Conservation (phyloP, 148 eudicot species). For the Cornus florida region DNA sequence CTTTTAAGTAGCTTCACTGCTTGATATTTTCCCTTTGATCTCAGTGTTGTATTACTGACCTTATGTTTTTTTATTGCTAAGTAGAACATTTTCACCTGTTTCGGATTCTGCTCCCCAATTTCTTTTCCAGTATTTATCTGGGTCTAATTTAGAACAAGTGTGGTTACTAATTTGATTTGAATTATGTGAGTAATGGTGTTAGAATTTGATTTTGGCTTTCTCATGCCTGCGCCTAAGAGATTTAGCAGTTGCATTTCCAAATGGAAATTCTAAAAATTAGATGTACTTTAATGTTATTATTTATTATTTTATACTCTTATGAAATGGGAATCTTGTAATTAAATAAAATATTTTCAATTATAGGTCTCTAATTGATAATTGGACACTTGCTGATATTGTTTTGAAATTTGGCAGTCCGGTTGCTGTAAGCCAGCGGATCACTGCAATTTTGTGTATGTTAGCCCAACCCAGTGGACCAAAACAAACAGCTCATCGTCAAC, state of each 20-base stretch:
- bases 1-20: too few relatives aligned
- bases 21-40: too few relatives aligned
- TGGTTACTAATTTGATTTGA: too few relatives aligned
- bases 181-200: too few relatives aligned
- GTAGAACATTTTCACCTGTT: too few relatives aligned
- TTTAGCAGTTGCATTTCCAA: neutral
- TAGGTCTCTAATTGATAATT: neutral
- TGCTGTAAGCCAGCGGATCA: constrained; percentile 87
- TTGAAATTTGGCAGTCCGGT: constrained; percentile 58
- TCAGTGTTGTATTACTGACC: too few relatives aligned
- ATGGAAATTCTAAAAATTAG: neutral
- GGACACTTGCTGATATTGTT: neutral
- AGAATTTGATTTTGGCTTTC: neutral
- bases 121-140: too few relatives aligned
- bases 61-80: too few relatives aligned
- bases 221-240: neutral
- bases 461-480: constrained; percentile 68
- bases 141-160: neutral
- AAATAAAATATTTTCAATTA: neutral
- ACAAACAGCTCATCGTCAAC: neutral
- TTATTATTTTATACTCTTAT: too few relatives aligned
- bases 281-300: too few relatives aligned
- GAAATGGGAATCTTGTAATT: too few relatives aligned
- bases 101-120: neutral
- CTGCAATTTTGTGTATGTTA: constrained; percentile 55